Evolutionary conservation across 371 early-diverging fungal species (phyloP).

Genomic region (Rhizopus sp.): DNA sequence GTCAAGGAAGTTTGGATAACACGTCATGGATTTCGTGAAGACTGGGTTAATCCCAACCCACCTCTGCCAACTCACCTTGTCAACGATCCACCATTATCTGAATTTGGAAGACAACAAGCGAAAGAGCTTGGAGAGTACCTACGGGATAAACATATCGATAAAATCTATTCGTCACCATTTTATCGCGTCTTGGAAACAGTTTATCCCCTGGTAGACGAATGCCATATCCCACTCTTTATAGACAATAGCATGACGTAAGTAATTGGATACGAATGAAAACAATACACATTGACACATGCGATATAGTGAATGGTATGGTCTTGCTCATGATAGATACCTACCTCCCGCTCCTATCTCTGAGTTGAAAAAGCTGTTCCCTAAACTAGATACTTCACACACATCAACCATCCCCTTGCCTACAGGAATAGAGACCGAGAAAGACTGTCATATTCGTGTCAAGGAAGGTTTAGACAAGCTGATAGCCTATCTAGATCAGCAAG

Average conservation of each 20-base stretch:
- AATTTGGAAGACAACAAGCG: constrained; percentile 36
- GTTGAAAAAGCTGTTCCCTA: constrained; percentile 30
- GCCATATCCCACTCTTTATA: constrained; percentile 25
- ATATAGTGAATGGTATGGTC: constrained; percentile 44
- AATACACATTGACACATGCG: neutral
- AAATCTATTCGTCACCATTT: constrained; percentile 41
- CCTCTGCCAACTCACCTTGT: constrained; percentile 28
- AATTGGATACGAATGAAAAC: neutral
- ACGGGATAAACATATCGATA: constrained; percentile 30
- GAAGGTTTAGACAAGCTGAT: constrained; percentile 31
- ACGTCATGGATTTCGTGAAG: constrained; percentile 44
- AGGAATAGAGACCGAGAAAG: constrained; percentile 26
- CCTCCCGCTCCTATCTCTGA: constrained; percentile 28
- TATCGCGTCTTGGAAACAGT: constrained; percentile 41
- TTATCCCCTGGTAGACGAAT: constrained; percentile 26
- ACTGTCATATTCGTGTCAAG: constrained; percentile 35
- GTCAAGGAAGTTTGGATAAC: constrained; percentile 38
- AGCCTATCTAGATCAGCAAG: constrained; percentile 23
- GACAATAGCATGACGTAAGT: constrained; percentile 40
- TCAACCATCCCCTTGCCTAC: constrained; percentile 27
- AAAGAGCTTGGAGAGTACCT: constrained; percentile 29
- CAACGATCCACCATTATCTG: constrained; percentile 37
- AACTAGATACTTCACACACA: constrained; percentile 24
- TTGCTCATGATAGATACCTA: constrained; percentile 28
- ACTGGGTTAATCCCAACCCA: constrained; percentile 35